phyloP scores from a whole-genome alignment of 2,329 filamentous ascomycete species.

The Sclerotinia trifoliorum region DNA sequence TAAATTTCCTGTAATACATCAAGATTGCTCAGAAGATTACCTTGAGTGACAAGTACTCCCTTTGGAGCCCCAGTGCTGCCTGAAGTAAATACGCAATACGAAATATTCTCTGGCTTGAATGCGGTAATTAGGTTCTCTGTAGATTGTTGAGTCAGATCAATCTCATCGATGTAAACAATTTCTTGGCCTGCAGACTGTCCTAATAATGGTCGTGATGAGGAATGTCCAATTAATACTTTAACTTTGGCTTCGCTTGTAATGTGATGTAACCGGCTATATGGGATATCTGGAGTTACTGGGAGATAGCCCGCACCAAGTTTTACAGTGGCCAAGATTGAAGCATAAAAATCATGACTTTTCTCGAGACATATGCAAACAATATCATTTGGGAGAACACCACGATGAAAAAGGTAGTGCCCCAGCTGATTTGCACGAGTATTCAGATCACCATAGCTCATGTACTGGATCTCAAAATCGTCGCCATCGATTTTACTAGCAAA shows the following conservation, averaged over 20 bases:
- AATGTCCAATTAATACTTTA: constrained; percentile 45
- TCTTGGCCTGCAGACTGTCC: constrained; percentile 27
- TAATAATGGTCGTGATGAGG: constrained; percentile 36
- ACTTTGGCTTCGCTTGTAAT: constrained; percentile 63
- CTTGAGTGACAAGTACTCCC: constrained; percentile 73
- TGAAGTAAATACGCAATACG: constrained; percentile 81
- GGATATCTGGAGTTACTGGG: constrained; percentile 74
- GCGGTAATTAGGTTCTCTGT: constrained; percentile 27
- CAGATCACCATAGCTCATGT: constrained; percentile 63
- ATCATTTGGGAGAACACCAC: constrained; percentile 51
- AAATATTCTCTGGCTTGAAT: constrained; percentile 43
- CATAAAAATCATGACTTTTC: constrained; percentile 71
- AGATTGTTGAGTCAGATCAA: constrained; percentile 29
- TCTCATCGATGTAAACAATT: constrained; percentile 38
- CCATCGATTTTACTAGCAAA: constrained; percentile 55
- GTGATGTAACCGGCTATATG: constrained; percentile 55
- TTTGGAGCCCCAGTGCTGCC: constrained; percentile 78
- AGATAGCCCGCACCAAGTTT: constrained; percentile 78
- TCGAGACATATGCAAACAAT: constrained; percentile 75
- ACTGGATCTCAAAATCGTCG: constrained; percentile 41
- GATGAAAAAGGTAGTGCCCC: constrained; percentile 53
- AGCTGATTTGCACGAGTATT: constrained; percentile 64
- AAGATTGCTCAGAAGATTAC: constrained; percentile 76
- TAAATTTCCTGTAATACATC: constrained; percentile 64
- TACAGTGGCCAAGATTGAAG: constrained; percentile 68